Conservation (phyloP, 306 rosid species). For the Amphicarpaea edgeworthii region DNA sequence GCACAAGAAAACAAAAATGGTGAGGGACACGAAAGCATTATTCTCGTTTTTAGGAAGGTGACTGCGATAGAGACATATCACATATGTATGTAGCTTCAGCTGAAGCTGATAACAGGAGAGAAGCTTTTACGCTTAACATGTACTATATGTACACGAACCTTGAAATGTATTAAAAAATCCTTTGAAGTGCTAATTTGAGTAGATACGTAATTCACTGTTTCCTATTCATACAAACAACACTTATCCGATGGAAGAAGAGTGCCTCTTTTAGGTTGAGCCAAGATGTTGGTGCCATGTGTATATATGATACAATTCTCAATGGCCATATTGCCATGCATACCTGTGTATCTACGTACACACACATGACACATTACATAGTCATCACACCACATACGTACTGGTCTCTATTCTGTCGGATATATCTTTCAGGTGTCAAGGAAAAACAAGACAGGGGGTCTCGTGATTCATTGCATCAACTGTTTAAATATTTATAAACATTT, state of each 20-base stretch:
- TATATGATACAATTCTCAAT: not conserved
- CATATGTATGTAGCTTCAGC: too few species aligned
- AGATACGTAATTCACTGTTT: not conserved
- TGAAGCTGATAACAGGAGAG: not conserved
- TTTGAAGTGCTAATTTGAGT: not conserved
- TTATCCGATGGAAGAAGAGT: not conserved
- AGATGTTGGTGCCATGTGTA: not conserved
- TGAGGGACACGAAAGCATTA: constrained; percentile 41
- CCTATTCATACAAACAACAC: not conserved
- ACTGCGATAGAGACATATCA: constrained; percentile 5
- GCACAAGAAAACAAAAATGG: constrained; percentile 45
- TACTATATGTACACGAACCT: not conserved
- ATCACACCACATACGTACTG: not conserved
- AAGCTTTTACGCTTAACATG: not conserved
- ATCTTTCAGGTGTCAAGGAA: not conserved
- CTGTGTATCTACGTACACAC: too few species aligned
- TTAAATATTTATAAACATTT: not conserved
- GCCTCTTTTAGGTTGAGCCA: not conserved
- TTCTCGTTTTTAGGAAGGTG: constrained; percentile 38
- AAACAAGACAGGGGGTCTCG: not conserved
- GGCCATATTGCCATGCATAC: not conserved
- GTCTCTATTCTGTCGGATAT: not conserved
- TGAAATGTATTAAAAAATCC: not conserved
- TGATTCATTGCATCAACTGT: not conserved
- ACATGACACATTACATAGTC: too few species aligned